A percentile compares a stretch with the other conserved stretches of the same genome.
Conservation (phyloP, 495 filamentous ascomycete species). For the Aspergillus sclerotiicarbonarius region DNA sequence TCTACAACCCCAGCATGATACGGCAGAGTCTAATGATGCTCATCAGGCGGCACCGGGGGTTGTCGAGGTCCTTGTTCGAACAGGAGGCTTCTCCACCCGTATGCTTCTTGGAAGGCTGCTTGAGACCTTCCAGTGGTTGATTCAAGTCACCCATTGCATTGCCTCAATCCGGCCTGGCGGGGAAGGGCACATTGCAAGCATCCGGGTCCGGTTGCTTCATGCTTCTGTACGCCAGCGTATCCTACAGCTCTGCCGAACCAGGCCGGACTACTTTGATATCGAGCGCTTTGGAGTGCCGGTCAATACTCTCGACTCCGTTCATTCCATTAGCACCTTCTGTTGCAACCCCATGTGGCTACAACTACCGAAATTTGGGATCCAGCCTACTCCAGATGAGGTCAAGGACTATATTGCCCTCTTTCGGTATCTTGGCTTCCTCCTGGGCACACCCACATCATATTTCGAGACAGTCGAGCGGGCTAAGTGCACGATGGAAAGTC, state of each 20-base stretch:
- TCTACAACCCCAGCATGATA: neutral
- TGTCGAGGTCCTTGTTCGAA: slow-evolving; percentile 64
- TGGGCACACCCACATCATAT: slow-evolving; percentile 57
- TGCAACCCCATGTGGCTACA: slow-evolving; percentile 61
- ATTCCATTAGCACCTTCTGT: slow-evolving; percentile 64
- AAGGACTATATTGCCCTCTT: slow-evolving; percentile 68
- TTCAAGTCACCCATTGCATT: slow-evolving; percentile 62
- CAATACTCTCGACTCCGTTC: slow-evolving; percentile 68
- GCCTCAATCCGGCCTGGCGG: slow-evolving; percentile 63
- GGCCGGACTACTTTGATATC: slow-evolving; percentile 59
- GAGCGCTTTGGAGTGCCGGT: slow-evolving; percentile 61
- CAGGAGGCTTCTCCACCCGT: slow-evolving; percentile 64
- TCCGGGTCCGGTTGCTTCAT: slow-evolving; percentile 70
- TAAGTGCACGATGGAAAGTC: slow-evolving; percentile 57
- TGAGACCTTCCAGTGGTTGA: slow-evolving; percentile 59
- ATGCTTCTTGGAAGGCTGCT: slow-evolving; percentile 57
- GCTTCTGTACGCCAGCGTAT: slow-evolving; percentile 66
- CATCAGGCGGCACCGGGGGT: slow-evolving; percentile 45
- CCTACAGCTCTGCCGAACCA: slow-evolving; percentile 46
- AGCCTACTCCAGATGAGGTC: slow-evolving; percentile 53
- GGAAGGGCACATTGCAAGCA: slow-evolving; percentile 59
- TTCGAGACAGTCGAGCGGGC: slow-evolving; percentile 56
- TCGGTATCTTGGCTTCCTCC: slow-evolving; percentile 64
- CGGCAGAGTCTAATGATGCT: slow-evolving; percentile 24
- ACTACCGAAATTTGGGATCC: slow-evolving; percentile 69